Evolutionary conservation across 148 eudicot genomes (phyloP).

Genomic region (Fagopyrum tataricum): DNA sequence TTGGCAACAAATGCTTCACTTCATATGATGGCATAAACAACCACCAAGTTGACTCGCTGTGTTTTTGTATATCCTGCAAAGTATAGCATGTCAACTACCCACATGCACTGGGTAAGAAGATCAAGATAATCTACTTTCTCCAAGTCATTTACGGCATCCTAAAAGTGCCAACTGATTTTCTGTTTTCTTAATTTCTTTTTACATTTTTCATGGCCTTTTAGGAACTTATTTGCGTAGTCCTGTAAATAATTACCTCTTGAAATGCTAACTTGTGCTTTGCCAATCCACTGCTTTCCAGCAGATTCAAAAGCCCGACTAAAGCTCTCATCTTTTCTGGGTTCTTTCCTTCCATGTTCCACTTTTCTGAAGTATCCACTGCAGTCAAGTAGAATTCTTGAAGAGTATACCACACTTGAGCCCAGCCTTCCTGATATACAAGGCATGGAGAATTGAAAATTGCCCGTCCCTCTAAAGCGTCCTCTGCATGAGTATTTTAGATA

Average conservation of each 20-base stretch:
- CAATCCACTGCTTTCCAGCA: conserved; percentile 62
- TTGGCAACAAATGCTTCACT: conserved; percentile 62
- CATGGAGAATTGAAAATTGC: conserved; percentile 26
- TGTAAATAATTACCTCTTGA: conserved; percentile 13
- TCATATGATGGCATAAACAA: conserved; percentile 78
- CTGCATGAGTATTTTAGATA: not conserved
- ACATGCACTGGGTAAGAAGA: not conserved
- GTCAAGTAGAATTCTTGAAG: conserved; percentile 44
- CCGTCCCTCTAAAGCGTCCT: conserved; percentile 21
- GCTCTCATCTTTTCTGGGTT: conserved; percentile 62
- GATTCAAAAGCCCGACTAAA: conserved; percentile 55
- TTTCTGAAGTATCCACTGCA: conserved; percentile 51
- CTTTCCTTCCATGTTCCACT: conserved; percentile 74
- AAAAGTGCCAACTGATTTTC: not conserved
- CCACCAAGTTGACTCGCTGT: conserved; percentile 49
- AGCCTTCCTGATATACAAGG: conserved; percentile 40
- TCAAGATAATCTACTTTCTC: not conserved
- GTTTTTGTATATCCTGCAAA: conserved; percentile 40
- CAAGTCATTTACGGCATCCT: not conserved
- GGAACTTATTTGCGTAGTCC: not conserved
- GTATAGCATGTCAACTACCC: not conserved
- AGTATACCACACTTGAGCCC: conserved; percentile 41
- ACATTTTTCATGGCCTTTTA: no score
- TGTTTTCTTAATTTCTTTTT: no score
- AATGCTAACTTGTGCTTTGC: conserved; percentile 57